A percentile compares a stretch with the other conserved stretches of the same genome.
Evolutionary conservation across 2,329 filamentous ascomycete genomes (phyloP).

Genomic region (Cordyceps pruinosa): DNA sequence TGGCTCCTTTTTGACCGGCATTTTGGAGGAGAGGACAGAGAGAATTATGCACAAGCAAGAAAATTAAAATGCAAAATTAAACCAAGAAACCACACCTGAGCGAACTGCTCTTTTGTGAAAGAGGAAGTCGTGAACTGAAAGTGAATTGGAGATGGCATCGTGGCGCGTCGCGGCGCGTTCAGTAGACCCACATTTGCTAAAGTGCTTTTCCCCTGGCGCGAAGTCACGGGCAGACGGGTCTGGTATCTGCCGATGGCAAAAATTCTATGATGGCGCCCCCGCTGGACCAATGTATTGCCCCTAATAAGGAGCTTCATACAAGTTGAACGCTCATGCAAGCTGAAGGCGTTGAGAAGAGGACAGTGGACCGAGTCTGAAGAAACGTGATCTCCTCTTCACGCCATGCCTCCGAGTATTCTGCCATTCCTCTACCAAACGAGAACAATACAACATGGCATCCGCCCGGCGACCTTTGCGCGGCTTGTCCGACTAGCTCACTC

Average conservation of each 20-base stretch:
- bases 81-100: not conserved
- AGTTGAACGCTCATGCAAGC: not conserved
- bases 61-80: not conserved
- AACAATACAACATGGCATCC: slow-evolving; percentile 38
- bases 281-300: not conserved
- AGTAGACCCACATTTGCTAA: slow-evolving; percentile 13
- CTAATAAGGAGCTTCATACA: slow-evolving; percentile 1
- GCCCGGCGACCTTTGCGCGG: slow-evolving; percentile 19
- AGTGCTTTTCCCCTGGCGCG: slow-evolving; percentile 24
- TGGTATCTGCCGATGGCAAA: not conserved
- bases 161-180: slow-evolving; percentile 8
- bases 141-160: slow-evolving; percentile 4
- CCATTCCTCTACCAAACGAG: slow-evolving; percentile 69
- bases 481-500: slow-evolving; percentile 18
- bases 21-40: slow-evolving; percentile 18
- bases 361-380: not conserved
- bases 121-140: slow-evolving; percentile 2
- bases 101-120: not conserved
- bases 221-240: slow-evolving; percentile 25
- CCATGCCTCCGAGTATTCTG: slow-evolving; percentile 36
- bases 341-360: not conserved
- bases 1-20: slow-evolving; percentile 40
- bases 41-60: not conserved
- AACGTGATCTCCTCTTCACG: not conserved
- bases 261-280: slow-evolving; percentile 7